Base-by-base conservation (phyloP, 257 asterid species). In the Gentiana straminea region DNA sequence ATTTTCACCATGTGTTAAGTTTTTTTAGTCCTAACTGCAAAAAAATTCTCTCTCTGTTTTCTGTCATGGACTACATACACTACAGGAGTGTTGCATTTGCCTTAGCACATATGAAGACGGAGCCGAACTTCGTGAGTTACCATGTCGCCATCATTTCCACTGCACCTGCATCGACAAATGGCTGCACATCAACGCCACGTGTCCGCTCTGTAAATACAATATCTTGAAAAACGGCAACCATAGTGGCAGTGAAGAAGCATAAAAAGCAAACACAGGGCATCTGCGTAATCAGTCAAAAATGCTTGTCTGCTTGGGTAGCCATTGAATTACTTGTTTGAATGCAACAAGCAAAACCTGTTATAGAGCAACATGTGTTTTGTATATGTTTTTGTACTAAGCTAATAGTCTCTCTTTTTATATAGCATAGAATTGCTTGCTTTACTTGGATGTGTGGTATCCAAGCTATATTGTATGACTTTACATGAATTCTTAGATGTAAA, bases 61-160 rank as follows among this genome's bases (percentile, higher is more conserved):
- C 51, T 43, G 4, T 52, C 45, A 60, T 55, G 63, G 49, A 61
- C 60, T 62, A 64, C 45, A 60, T 55, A 61, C 46, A 61, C 60
- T 62, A 64, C 75, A 89, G 97, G 97, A 89, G 77, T 89, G 97
- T 56, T 89, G 97, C 71, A 81, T 89, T 46, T 89, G 97, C 81
- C 83, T 89, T 8, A 71, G 88, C 57, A 50, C 83, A 32, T 89
- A 89, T 13, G 94, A 89, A 1, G 94, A 89, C 63, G 97, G 97
- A 57, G 67, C 79, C 24, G 97, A 89, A 69, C 77, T 89, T 37
- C 95, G 95, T 13, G 90, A 89, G 68, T 90, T 89, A 65, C 97
- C 95, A 33, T 86, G 97, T 52, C 93, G 78, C n/a, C 97, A 89
- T 77, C 95, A 89, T 73, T 89, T 89, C 49, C 97, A 89, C 65